Conservation (phyloP, 2,329 filamentous ascomycete species). For the Colletotrichum graminicola region DNA sequence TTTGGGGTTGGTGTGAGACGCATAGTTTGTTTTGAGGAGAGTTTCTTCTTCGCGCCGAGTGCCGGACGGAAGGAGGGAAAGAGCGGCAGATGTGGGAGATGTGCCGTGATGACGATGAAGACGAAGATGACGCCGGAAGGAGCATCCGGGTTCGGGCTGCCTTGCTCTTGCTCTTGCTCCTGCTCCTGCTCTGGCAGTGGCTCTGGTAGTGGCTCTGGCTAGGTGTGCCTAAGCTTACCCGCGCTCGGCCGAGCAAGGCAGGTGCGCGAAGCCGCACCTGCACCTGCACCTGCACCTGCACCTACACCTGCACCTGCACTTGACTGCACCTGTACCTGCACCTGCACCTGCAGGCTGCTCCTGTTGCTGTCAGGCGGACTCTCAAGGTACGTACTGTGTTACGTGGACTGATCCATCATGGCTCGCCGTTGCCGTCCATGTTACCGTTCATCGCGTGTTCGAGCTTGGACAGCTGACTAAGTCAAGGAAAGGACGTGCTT, state of each 20-base stretch:
- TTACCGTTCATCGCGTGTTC: too few relatives aligned
- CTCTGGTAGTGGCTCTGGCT: background rate
- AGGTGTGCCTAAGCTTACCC: background rate
- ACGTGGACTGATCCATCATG: too few relatives aligned
- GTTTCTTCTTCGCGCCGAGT: slow-evolving; percentile 23
- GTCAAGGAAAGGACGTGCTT: background rate
- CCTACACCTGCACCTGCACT: background rate
- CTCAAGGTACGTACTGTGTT: background rate
- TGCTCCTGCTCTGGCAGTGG: background rate
- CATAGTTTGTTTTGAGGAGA: slow-evolving; percentile 26
- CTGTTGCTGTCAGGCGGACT: background rate
- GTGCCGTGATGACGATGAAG: background rate
- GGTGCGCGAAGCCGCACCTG: background rate
- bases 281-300: background rate
- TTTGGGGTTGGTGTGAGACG: background rate
- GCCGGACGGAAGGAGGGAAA: background rate
- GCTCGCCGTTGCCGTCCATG: too few relatives aligned
- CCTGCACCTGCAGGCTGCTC: background rate
- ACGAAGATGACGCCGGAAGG: background rate
- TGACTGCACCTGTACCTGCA: background rate
- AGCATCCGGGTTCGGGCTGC: background rate
- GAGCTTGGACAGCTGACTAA: background rate
- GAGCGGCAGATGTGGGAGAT: background rate
- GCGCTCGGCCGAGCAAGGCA: too few relatives aligned
- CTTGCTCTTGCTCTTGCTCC: background rate